Evolutionary conservation across 2,329 filamentous ascomycete genomes (phyloP), one percentile per base, ranked within the genome.

Genomic region (Aureobasidium lini): DNA sequence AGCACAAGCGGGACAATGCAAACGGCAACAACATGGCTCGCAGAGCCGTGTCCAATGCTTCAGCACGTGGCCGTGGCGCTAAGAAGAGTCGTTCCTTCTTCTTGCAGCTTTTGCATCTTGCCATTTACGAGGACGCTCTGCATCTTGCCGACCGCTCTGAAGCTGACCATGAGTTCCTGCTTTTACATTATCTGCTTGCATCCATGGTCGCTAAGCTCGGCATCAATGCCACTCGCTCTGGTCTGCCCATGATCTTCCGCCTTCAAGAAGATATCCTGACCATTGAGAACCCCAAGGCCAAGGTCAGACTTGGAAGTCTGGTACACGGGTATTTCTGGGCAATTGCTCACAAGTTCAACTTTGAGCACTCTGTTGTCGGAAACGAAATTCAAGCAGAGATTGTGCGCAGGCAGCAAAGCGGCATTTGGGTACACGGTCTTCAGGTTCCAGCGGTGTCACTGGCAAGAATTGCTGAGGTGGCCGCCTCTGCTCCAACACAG

Each of bases 291-390:
- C 84, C 87, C 0, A 72, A 84, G 43, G 82, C 86, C 32, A 94
- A 93, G 69, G 83, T 95, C 40, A 87, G 89, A 44, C 78, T 95
- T 44, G 90, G 89, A 32, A 91, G 88, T 68, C 76, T 97, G 60
- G 89, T 93, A 53, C 89, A 95, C 68, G 92, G 90, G 8, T 96
- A 96, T 72, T 85, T 96, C 61, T 93, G 89, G 87, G 82, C 84
- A 0, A 70, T 96, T 62, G 85, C 83, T 4, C 86, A 92, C 61
- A 86, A 84, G 59, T 92, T 96, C 63, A 83, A 89, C 47, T 86
- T 95, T 62, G 87, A 92, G 57, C 79, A 79, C 6, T 85, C 87
- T 0, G 77, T 80, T 0, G 80, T 89, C 16, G 91, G 90, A 7
- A 80, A 81, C 56, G 84, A 84, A 7, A 84, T 96, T 36, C 82